phyloP scores from a whole-genome alignment of 108 stramenopile genomes.

The Epithemia pelagica region DNA sequence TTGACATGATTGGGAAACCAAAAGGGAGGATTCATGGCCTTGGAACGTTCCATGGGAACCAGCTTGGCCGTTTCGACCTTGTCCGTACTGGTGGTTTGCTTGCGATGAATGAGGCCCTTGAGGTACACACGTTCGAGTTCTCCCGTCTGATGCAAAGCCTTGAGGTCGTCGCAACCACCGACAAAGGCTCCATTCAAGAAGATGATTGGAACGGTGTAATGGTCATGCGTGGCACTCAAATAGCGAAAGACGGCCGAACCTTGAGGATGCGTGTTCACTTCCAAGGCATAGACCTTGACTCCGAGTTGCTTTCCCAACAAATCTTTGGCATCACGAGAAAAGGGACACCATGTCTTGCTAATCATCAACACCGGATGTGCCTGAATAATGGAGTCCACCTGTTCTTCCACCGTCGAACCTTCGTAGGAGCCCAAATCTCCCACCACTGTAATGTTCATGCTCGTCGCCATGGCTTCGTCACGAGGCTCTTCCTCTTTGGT shows the following conservation, averaged over 20 bases:
- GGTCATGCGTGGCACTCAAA: slow-evolving; percentile 14
- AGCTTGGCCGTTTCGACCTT: slow-evolving; percentile 20
- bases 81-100: slow-evolving; percentile 1
- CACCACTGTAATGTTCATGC: not conserved
- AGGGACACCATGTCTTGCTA: slow-evolving; percentile 35
- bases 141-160: slow-evolving; percentile 11
- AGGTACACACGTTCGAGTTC: slow-evolving; percentile 13
- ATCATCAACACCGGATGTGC: slow-evolving; percentile 22
- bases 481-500: too few species aligned
- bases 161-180: slow-evolving; percentile 31
- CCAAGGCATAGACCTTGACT: slow-evolving; percentile 14
- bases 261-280: slow-evolving; percentile 15
- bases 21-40: slow-evolving; percentile 11
- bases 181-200: slow-evolving; percentile 40
- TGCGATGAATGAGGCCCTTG: slow-evolving; percentile 8
- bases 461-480: not conserved
- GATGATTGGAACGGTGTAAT: slow-evolving; percentile 41
- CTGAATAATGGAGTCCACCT: slow-evolving; percentile 15
- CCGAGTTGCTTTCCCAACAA: slow-evolving; percentile 18
- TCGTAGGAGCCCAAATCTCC: not conserved
- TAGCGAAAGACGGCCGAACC: slow-evolving; percentile 22
- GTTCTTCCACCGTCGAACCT: slow-evolving; percentile 6
- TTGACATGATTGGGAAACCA: slow-evolving; percentile 34
- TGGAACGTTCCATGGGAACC: slow-evolving; percentile 10
- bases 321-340: slow-evolving; percentile 29